These are phyloP conservation scores for Haplosporangium sp. DNA, from an alignment of 371 early-diverging fungal genomes.

Conservation along the genomic window DNA sequence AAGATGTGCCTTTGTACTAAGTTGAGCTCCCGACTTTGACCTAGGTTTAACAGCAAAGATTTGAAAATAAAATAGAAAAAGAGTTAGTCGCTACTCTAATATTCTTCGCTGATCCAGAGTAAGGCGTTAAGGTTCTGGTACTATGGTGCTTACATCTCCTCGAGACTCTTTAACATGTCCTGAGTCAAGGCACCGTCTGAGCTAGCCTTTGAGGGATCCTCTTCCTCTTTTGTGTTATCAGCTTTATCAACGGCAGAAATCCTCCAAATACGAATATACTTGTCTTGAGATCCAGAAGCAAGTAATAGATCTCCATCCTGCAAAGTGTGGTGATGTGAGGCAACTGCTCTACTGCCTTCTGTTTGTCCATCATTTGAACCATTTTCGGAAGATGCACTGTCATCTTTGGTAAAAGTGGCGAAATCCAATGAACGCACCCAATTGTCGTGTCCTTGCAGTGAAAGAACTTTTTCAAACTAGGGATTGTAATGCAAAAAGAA, in stretches of 20 bases:
- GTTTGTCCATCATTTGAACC: conserved; percentile 22
- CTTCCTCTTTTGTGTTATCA: conserved; percentile 6
- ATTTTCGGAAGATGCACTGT: conserved; percentile 14
- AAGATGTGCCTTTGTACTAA: conserved; percentile 85
- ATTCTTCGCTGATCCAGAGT: not conserved
- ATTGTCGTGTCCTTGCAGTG: conserved; percentile 90
- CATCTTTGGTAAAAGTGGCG: conserved; percentile 66
- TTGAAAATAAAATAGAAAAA: too few relatives aligned
- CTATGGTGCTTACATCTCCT: conserved; percentile 62
- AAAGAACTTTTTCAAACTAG: conserved; percentile 72
- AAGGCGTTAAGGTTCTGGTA: too few relatives aligned
- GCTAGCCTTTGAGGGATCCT: conserved; percentile 1
- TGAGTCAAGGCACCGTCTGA: conserved; percentile 53
- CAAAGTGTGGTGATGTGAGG: conserved; percentile 64
- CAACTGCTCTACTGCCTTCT: not conserved
- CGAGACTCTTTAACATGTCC: conserved; percentile 65
- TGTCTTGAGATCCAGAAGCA: conserved; percentile 93
- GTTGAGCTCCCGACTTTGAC: conserved; percentile 64
- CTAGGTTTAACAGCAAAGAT: conserved; percentile 28
- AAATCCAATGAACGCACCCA: conserved; percentile 92
- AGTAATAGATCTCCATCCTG: conserved; percentile 83
- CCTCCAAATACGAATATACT: conserved; percentile 93
- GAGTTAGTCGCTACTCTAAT: too few relatives aligned
- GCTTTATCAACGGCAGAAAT: conserved; percentile 60
- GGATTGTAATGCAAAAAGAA: not conserved